Evolutionary conservation across 78 protist species (phyloP).

Genomic region (Carpediemonas membranifera): DNA sequence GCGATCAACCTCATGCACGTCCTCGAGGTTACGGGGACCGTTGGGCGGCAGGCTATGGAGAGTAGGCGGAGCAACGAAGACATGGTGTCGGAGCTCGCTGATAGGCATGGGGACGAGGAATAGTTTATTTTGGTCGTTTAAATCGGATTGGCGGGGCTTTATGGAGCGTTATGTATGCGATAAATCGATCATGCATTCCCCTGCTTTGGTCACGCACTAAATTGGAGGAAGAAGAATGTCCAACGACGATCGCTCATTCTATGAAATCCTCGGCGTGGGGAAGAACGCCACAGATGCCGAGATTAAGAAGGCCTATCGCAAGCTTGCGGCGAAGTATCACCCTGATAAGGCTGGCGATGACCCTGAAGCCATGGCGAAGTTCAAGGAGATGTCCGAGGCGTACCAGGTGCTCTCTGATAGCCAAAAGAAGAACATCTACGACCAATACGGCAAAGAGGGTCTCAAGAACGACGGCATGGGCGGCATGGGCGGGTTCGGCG

Average conservation of each 20-base stretch:
- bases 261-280: conserved; percentile 11
- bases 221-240: no score
- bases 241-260: conserved; percentile 15
- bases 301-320: conserved; percentile 12
- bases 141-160: no score
- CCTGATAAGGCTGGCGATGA: conserved; percentile 31
- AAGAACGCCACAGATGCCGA: conserved; percentile 9
- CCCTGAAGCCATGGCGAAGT: not conserved
- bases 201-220: no score
- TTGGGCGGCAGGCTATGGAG: no score
- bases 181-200: no score
- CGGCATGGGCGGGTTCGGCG: not conserved
- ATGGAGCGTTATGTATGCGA: no score
- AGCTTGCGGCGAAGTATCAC: conserved; percentile 16
- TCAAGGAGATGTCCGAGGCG: conserved; percentile 35
- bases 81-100: no score
- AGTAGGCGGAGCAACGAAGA: no score
- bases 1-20: no score
- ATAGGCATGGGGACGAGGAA: no score
- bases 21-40: no score
- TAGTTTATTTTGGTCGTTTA: no score
- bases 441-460: conserved; percentile 33
- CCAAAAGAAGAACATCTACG: conserved; percentile 36
- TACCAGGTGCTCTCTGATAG: conserved; percentile 25
- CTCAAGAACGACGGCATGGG: not conserved